Base-by-base conservation (phyloP, 441 rosid species). In the Adansonia grandidieri region DNA sequence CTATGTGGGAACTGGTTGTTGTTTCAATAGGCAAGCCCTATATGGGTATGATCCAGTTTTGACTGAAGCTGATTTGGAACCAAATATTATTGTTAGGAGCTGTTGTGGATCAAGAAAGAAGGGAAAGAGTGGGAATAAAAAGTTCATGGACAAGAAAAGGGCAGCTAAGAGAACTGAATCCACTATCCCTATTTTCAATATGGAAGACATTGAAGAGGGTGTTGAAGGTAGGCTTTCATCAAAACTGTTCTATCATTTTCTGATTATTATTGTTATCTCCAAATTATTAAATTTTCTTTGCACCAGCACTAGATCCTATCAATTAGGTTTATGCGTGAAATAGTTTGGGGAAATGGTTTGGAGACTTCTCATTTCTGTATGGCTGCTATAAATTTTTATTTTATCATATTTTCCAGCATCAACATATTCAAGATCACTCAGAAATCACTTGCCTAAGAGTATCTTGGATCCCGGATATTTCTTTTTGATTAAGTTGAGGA, bases 161-260 rank as follows among this genome's bases (percentile, higher is more conserved):
- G 94, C 87, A 82, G 77, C 89, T 80, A 91, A 80, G 81, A 94
- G 99, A 89, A 93, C 98, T 76, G 98, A 96, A 85, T 96, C 99
- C 80, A 92, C 95, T 9, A 81, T 91, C 81, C 99, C 99, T 65
- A 96, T 96, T 84, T 96, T 94, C 94, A 96, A 92, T 79, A 92
- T 94, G 98, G 99, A 96, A 78, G 99, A 96, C 84, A 90, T 92
- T 72, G 99, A 96, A 69, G 99, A 96, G 85, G 98, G 98, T 47
- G 92, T 94, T 78, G 99, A 96, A 91, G 99, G 99, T 96, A 79
- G 48, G 88, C 83, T 74, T 79, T 75, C 47, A 47, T 37, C 37
- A 15, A 44, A 22, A 15, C 72, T 45, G 20, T 37, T 19, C 0
- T 15, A 24, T 48, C 20, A 54, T 37, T 28, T 66, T 15, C 10